A percentile compares a stretch with the other conserved stretches of the same genome.
These are phyloP conservation scores for Eugenia klotzschiana DNA, from an alignment of 441 rosid genomes.

Conservation along the genomic window DNA sequence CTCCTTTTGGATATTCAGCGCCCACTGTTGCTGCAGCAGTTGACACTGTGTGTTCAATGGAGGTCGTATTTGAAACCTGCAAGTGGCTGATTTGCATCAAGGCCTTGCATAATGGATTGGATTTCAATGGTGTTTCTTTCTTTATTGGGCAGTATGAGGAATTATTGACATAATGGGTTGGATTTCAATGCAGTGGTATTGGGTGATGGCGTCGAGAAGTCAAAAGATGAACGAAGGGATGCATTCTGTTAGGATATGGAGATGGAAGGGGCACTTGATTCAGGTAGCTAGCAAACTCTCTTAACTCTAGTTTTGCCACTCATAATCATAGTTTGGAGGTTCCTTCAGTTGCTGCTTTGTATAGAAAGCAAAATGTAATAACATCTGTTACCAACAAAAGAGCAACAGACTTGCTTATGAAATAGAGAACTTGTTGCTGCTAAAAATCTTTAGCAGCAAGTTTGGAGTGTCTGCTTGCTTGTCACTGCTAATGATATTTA, in stretches of 20 bases:
- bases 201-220: constrained; percentile 49
- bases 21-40: constrained; percentile 53
- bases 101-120: neutral
- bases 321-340: neutral
- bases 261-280: constrained; percentile 75
- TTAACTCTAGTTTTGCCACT: neutral
- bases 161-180: neutral
- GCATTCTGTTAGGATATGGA: constrained; percentile 44
- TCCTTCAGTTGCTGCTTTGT: neutral
- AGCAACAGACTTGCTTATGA: neutral
- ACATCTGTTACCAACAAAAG: neutral
- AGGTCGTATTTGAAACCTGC: constrained; percentile 27
- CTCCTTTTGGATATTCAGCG: constrained; percentile 83
- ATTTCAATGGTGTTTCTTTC: neutral
- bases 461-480: neutral
- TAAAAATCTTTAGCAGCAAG: neutral
- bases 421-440: neutral
- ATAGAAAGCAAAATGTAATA: neutral
- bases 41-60: constrained; percentile 65
- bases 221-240: constrained; percentile 16
- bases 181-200: constrained; percentile 63
- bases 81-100: constrained; percentile 1
- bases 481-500: neutral
- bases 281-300: constrained; percentile 32
- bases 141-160: neutral